A percentile compares a stretch with the other conserved stretches of the same genome.
Conservation (phyloP, 495 filamentous ascomycete species). For the Penicillium cinerascens region DNA sequence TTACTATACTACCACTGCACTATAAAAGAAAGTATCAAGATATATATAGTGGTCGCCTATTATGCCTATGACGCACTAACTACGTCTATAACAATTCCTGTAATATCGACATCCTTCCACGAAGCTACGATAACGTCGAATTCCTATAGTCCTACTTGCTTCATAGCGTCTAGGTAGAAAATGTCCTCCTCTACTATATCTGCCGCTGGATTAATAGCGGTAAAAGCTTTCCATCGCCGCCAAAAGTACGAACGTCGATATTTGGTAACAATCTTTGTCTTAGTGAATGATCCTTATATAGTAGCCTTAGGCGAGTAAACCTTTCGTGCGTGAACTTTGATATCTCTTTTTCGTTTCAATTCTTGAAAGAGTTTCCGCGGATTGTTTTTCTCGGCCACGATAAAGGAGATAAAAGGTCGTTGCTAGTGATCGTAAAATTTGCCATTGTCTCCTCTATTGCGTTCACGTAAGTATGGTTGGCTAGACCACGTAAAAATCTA, state of each 20-base stretch:
- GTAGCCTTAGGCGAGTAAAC: not conserved
- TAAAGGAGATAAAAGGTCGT: not conserved
- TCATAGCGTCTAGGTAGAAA: not conserved
- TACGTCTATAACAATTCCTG: not conserved
- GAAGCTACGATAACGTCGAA: not conserved
- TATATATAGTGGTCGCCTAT: not conserved
- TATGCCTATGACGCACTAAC: not conserved
- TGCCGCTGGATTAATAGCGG: not conserved
- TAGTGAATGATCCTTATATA: not conserved
- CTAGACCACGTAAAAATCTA: not conserved
- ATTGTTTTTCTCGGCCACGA: not conserved
- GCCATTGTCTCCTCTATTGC: not conserved
- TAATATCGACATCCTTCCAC: not conserved
- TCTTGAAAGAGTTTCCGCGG: not conserved
- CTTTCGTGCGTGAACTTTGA: not conserved
- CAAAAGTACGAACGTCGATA: not conserved
- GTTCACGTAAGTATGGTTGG: not conserved
- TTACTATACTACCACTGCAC: too few relatives aligned
- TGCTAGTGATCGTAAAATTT: not conserved
- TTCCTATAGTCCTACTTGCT: not conserved
- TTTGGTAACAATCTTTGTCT: not conserved
- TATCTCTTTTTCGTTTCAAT: not conserved
- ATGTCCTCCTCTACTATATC: not conserved
- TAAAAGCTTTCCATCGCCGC: not conserved
- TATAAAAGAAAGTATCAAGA: too few relatives aligned